Evolutionary conservation across 164 flowering plant species (phyloP), one percentile per base, ranked within the genome.

Genomic region (Vitis riparia): DNA sequence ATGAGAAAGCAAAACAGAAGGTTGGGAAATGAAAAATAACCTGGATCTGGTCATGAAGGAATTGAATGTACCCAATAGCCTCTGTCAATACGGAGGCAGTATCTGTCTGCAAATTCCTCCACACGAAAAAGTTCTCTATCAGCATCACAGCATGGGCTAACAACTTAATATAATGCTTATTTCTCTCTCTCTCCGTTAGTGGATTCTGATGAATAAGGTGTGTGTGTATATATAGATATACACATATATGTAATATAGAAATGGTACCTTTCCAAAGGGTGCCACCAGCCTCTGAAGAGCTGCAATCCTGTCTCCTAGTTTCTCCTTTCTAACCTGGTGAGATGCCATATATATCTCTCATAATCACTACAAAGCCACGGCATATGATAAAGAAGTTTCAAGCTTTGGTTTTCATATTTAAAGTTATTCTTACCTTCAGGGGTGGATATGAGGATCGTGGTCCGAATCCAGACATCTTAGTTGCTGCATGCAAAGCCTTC

Each of bases 241-340:
- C 49, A 37, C 8, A 66, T 13, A n/a, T 0, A 66, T 27, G 51
- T 5, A 32, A 66, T 27, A 29, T 5, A 32, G 10, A 19, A 14
- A 30, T 67, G n/a, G 55, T 70, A 78, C 81, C 81, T 78, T 78
- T 66, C 81, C 81, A 67, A 75, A 78, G 75, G 81, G 81, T 65
- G 81, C 75, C 68, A 75, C 78, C 66, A 78, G 23, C 58, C 63
- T 71, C 50, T 78, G 81, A 19, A 78, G 76, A 51, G 81, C 78
- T 69, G 78, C 63, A 78, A 78, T 72, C 65, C 81, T 78, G 71
- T 78, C 81, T 61, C 78, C 76, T 51, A 78, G 62, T 69, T 78
- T 78, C 76, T 78, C 81, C 70, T 75, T 78, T 55, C 76, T 64
- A 1, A 78, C 76, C 78, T 72, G 51, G 44, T 59, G 51, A 29